Conservation (phyloP, 164 flowering plant species). For the Magnolia officinalis region DNA sequence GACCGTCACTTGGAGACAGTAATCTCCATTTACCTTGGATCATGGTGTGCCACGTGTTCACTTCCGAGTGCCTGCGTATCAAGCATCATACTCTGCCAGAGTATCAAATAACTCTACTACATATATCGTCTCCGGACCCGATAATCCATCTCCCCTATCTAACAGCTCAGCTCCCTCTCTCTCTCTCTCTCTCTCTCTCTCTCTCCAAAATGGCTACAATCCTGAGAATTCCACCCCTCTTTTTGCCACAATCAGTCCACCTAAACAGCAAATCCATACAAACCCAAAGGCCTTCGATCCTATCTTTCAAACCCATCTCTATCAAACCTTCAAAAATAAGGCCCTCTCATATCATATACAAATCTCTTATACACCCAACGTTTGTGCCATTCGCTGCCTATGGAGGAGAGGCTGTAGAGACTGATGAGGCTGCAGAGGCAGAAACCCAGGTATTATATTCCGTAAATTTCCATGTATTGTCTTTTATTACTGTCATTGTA, state of each 20-base stretch:
- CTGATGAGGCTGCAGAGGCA: conserved; percentile 14
- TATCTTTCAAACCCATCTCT: conserved; percentile 11
- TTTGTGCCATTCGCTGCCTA: conserved; percentile 13
- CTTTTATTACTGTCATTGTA: neutral
- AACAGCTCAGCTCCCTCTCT: neutral
- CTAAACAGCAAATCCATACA: conserved; percentile 2
- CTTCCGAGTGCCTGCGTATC: neutral
- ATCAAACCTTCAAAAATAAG: neutral
- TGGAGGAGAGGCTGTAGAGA: conserved; percentile 20
- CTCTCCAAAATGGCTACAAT: conserved; percentile 20
- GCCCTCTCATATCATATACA: neutral
- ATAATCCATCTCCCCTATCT: neutral
- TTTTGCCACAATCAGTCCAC: conserved; percentile 1
- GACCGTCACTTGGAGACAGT: too few species aligned
- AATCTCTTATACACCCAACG: conserved; percentile 2
- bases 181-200: conserved; percentile 2
- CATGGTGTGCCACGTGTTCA: neutral
- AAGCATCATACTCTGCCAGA: neutral
- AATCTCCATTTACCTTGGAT: too few species aligned
- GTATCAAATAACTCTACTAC: neutral
- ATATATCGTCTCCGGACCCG: neutral
- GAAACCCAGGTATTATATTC: conserved; percentile 15
- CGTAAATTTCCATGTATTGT: neutral
- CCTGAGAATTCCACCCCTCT: conserved; percentile 5
- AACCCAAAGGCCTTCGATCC: conserved; percentile 7